Evolutionary conservation across 108 stramenopile genomes (phyloP).

Genomic region (Cyclostephanos tholiformis): DNA sequence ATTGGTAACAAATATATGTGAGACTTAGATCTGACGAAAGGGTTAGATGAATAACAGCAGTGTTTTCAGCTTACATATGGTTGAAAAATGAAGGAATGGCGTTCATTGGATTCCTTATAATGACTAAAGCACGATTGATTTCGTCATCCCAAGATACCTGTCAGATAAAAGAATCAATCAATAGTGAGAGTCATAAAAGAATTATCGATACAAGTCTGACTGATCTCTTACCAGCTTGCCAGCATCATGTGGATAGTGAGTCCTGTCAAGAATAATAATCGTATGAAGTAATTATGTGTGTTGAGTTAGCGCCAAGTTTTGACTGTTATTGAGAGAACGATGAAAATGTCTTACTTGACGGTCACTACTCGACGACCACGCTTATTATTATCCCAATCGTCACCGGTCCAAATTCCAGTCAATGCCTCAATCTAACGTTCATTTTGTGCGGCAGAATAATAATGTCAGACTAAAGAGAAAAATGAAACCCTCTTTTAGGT

Average conservation of each 20-base stretch:
- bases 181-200: not conserved
- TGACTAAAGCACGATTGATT: conserved; percentile 32
- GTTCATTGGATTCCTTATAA: conserved; percentile 41
- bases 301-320: too few relatives aligned
- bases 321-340: not conserved
- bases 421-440: conserved; percentile 16
- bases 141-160: conserved; percentile 35
- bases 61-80: conserved; percentile 19
- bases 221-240: conserved; percentile 29
- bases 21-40: not conserved
- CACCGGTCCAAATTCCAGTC: conserved; percentile 43
- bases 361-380: conserved; percentile 30
- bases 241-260: conserved; percentile 40
- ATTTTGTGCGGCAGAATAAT: not conserved
- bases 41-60: not conserved
- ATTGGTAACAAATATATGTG: not conserved
- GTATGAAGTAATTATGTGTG: not conserved
- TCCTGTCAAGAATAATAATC: conserved; percentile 3
- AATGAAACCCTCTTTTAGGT: not conserved
- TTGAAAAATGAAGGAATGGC: conserved; percentile 39
- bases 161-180: not conserved
- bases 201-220: not conserved
- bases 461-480: not conserved
- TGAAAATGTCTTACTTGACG: conserved; percentile 14
- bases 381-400: conserved; percentile 39